Evolutionary conservation across 345 rosid species (phyloP), one percentile per base, ranked within the genome.

Genomic region (Pistacia integerrima): DNA sequence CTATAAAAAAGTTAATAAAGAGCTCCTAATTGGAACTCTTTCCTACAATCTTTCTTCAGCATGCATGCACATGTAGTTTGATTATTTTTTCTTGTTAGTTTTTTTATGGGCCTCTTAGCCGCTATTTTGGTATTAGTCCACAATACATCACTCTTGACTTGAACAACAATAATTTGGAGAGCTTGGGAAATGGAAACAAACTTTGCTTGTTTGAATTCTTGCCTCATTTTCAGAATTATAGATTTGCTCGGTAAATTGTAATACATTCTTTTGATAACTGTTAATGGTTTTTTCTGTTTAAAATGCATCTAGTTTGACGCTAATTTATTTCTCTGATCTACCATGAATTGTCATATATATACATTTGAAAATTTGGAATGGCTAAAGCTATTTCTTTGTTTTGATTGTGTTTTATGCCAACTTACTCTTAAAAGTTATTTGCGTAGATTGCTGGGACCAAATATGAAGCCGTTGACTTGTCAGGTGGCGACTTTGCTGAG

Each of bases 391-490:
- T 67, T 20, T 74, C 33, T 49, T 63, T 28, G 46, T 77, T 22
- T 18, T 65, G 35, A 5, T 38, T 65, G 17, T 65, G 20, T 14
- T 55, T 46, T 46, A 28, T 60, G 70, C 12, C 12, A 71, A 58
- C 82, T 82, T 20, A 74, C 33, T 33, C 54, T 11, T 41, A 6
- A 41, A 22, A 58, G 20, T 75, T 22, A 22, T 60, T 80, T 74
- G 49, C 70, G 81, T 73, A 92, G 95, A 35, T 75, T 76, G 83
- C 81, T 54, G 97, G 97, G 70, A 88, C 93, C 44, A 85, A 83
- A 74, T 94, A 83, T 74, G 94, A 90, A 59, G 83, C 64, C 41
- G 82, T 93, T 52, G 98, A 94, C 81, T 83, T 93, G 84, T 93
- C 94, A 35, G 92, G 81, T 11, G 98, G 83, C 9, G 97, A 93